These are phyloP conservation scores for Helotiales sp. DNA, from an alignment of 2,329 filamentous ascomycete genomes.

Conservation along the genomic window DNA sequence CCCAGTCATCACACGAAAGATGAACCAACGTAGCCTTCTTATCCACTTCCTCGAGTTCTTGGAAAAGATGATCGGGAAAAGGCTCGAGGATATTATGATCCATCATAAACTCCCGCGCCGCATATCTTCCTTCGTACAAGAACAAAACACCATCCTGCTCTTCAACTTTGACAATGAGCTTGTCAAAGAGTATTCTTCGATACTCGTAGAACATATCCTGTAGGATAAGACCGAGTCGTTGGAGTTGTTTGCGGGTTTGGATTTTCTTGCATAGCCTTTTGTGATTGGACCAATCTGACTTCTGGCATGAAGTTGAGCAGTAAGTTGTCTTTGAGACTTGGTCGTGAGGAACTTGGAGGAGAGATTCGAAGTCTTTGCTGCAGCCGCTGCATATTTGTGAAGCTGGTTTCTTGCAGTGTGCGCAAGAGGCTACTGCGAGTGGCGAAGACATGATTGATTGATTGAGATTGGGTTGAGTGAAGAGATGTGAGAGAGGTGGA, in stretches of 20 bases:
- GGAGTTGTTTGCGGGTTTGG: background rate
- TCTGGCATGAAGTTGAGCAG: constrained; percentile 7
- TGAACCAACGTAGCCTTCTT: constrained; percentile 4
- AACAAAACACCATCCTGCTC: background rate
- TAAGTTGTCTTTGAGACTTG: constrained; percentile 3
- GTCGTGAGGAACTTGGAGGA: background rate
- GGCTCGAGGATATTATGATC: background rate
- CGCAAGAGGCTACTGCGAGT: no score
- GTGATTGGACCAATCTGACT: background rate
- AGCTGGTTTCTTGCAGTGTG: background rate
- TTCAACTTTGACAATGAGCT: background rate
- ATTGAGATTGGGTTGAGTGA: no score
- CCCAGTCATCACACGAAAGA: constrained; percentile 3
- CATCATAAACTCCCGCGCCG: background rate
- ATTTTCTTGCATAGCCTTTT: background rate
- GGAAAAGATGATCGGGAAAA: background rate
- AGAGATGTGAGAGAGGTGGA: no score
- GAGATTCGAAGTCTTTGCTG: background rate
- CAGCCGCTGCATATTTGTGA: background rate
- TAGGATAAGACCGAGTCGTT: background rate
- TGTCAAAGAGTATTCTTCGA: background rate
- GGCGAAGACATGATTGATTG: no score
- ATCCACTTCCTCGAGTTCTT: background rate
- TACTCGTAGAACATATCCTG: constrained; percentile 6
- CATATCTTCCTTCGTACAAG: background rate